Base-by-base conservation (phyloP, 2,329 filamentous ascomycete species). In the Paraconiothyrium sp. region DNA sequence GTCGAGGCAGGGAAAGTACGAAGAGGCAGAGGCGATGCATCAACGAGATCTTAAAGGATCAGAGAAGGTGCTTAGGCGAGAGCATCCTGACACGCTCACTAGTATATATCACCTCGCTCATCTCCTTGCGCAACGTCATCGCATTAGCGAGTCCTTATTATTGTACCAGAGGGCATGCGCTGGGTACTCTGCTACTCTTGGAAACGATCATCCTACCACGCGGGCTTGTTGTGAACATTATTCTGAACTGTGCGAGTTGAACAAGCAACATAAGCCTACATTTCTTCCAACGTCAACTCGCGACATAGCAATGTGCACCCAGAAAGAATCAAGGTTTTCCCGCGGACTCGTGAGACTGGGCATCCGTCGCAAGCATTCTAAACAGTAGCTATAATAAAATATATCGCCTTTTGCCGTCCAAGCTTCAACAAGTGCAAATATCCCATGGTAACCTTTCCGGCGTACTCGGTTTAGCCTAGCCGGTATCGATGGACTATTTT, bases 161-260 rank as follows among this genome's bases (percentile, higher is more conserved):
- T 35, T 62, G 39, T 62, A 56, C 47, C 34, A 59, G 37, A 57
- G 46, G 55, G 59, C 59, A 46, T 62, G 56, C 50, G 49, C 50
- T 48, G 59, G 37, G 16, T 64, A 48, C 51, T 7, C 50, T 7
- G 43, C 20, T 44, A 49, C 39, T 13, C 59, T 64, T 52, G 62
- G 62, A n/a, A 22, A 22, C 27, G 41, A 57, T 49, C 62, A 61
- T 44, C 57, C 51, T 5, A 56, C 54, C 55, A 64, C 61, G 13
- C 54, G 39, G 22, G 58, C 54, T 32, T 64, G 61, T 58, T 37
- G 20, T 32, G n/a, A 60, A 44, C 44, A 61, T 39, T 59, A 61
- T 47, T 32, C 30, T 3, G 22, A 39, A 22, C 14, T 24, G 55
- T 44, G 49, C 43, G 49, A 22, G 30, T 51, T 27, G 13, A 30